These are phyloP conservation scores for Cercospora sp. DNA, from an alignment of 2,329 filamentous ascomycete species.

Conservation along the genomic window DNA sequence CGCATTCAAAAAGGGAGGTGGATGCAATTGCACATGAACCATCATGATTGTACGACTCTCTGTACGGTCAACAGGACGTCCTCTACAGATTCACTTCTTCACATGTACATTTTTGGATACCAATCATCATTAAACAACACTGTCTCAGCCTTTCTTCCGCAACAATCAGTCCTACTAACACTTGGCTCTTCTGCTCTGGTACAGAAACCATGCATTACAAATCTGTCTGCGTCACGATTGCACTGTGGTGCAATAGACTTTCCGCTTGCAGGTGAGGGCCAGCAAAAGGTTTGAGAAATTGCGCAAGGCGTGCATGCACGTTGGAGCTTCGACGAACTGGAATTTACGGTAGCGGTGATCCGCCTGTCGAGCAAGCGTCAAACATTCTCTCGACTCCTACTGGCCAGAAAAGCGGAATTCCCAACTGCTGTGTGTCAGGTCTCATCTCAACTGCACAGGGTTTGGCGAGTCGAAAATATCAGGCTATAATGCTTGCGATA, in stretches of 20 bases:
- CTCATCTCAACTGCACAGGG: neutral
- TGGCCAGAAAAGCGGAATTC: neutral
- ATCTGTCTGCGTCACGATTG: conserved; percentile 5
- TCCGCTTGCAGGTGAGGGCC: conserved; percentile 7
- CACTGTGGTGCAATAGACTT: conserved; percentile 19
- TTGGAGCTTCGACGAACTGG: conserved; percentile 7
- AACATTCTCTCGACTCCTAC: neutral
- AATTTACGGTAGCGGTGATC: conserved; percentile 8
- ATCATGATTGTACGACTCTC: conserved; percentile 9
- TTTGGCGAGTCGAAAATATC: neutral
- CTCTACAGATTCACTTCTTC: conserved; percentile 4
- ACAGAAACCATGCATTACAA: neutral
- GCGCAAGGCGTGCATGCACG: conserved; percentile 19
- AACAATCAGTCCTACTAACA: neutral
- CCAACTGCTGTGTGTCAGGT: neutral
- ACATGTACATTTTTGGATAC: conserved; percentile 6
- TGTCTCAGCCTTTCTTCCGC: neutral
- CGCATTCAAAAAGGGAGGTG: conserved; percentile 11
- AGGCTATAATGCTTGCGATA: neutral
- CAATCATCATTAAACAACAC: neutral
- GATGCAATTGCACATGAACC: neutral
- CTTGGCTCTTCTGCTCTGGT: neutral
- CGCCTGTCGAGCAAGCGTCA: neutral
- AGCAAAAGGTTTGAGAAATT: conserved; percentile 16
- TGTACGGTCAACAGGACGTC: conserved; percentile 8